Conservation (phyloP, 2,329 filamentous ascomycete genomes). For the Epichloe elymi region DNA sequence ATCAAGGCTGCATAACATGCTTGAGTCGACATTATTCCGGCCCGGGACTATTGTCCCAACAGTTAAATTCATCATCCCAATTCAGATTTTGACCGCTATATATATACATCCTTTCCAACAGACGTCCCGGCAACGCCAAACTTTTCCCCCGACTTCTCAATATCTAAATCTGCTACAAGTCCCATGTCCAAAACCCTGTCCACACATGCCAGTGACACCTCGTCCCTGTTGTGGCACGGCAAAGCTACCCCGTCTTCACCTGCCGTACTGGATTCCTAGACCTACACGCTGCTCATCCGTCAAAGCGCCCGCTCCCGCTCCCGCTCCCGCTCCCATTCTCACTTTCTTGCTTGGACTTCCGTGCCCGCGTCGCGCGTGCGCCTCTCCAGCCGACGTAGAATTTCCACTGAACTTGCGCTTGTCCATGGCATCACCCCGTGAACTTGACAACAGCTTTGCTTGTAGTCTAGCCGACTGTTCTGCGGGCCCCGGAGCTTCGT, state of each 20-base stretch:
- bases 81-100: no score
- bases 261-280: conserved; percentile 38
- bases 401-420: conserved; percentile 38
- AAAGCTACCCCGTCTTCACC: conserved; percentile 7
- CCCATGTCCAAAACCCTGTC: no score
- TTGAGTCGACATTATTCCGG: no score
- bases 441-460: conserved; percentile 35
- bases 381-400: conserved; percentile 20
- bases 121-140: no score
- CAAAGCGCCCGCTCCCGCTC: conserved; percentile 25
- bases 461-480: conserved; percentile 35
- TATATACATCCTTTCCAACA: no score
- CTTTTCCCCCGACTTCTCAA: no score
- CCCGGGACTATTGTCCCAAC: no score
- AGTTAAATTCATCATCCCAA: no score
- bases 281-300: conserved; percentile 30
- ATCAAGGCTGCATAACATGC: no score
- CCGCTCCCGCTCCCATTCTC: conserved; percentile 28
- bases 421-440: conserved; percentile 29
- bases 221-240: neutral
- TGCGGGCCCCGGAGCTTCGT: conserved; percentile 29
- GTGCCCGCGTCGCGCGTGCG: conserved; percentile 18
- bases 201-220: no score
- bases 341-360: conserved; percentile 40
- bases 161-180: no score